Conservation (phyloP, 257 asterid genomes). For the Nicotiana noctiflora region DNA sequence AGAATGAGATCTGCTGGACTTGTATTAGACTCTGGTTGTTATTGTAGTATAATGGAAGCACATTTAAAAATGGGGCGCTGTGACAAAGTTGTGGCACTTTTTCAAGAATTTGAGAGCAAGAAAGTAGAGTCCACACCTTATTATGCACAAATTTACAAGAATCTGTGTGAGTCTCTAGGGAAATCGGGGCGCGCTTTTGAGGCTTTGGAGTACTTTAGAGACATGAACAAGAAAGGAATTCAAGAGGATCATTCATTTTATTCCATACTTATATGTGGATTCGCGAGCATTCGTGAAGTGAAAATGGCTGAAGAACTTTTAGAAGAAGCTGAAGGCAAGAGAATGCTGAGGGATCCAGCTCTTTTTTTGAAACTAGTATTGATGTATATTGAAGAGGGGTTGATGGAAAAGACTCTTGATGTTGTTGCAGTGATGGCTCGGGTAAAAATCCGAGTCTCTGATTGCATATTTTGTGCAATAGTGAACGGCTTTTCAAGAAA, state of each 20-base stretch:
- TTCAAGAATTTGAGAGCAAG: constrained; percentile 40
- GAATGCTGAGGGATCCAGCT: constrained; percentile 71
- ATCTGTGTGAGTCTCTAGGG: constrained; percentile 59
- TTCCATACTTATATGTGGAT: constrained; percentile 56
- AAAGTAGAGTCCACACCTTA: constrained; percentile 4
- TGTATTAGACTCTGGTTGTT: constrained; percentile 41
- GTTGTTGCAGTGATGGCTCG: constrained; percentile 54
- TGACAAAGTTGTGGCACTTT: constrained; percentile 36
- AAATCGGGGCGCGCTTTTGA: constrained; percentile 46
- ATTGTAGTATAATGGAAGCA: constrained; percentile 64
- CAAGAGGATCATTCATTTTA: constrained; percentile 47
- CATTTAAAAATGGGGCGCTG: constrained; percentile 30
- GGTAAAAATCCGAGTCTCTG: constrained; percentile 52
- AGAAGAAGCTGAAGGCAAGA: constrained; percentile 65
- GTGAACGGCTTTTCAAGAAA: constrained; percentile 64
- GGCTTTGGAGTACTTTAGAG: constrained; percentile 59
- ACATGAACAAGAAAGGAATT: constrained; percentile 40
- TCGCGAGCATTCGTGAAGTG: constrained; percentile 42
- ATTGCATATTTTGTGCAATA: constrained; percentile 80
- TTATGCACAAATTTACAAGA: constrained; percentile 37
- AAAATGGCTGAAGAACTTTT: constrained; percentile 60
- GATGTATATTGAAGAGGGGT: constrained; percentile 53
- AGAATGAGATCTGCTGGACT: constrained; percentile 46
- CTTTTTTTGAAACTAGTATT: constrained; percentile 67
- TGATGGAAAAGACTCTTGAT: constrained; percentile 51